phyloP scores from a whole-genome alignment of 306 rosid species.

The Notholithocarpus densiflorus region DNA sequence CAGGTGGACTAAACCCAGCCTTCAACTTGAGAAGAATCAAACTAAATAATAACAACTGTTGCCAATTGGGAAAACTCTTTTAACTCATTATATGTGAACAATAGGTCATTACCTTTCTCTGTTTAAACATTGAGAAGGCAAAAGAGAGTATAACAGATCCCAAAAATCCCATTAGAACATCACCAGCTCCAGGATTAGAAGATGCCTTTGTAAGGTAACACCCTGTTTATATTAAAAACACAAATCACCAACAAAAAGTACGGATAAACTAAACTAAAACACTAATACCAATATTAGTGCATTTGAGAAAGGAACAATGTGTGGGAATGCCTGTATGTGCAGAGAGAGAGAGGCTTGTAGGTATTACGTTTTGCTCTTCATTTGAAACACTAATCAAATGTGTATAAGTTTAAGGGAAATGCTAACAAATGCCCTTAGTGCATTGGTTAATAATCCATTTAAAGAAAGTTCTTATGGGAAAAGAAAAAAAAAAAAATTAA shows the following conservation, averaged over 20 bases:
- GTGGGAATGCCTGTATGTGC: not conserved
- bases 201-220: slow-evolving; percentile 77
- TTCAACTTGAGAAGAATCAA: not conserved
- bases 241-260: not conserved
- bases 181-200: slow-evolving; percentile 93
- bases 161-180: slow-evolving; percentile 90
- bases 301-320: slow-evolving; percentile 5
- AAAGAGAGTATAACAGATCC: slow-evolving; percentile 96
- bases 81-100: not conserved
- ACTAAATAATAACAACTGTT: not conserved
- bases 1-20: not conserved
- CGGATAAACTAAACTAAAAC: not conserved
- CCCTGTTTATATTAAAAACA: slow-evolving; percentile 42
- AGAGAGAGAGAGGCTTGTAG: not conserved
- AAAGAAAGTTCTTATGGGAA: too few relatives aligned
- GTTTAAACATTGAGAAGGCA: slow-evolving; percentile 97
- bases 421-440: too few relatives aligned
- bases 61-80: not conserved
- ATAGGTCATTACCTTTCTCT: slow-evolving; percentile 68
- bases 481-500: too few relatives aligned
- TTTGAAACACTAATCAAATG: not conserved
- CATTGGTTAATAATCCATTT: too few relatives aligned
- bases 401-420: not conserved
- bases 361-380: not conserved
- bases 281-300: not conserved